These are phyloP conservation scores for Termitomyces sp. DNA, from an alignment of 768 basidiomycete genomes.

Conservation along the genomic window DNA sequence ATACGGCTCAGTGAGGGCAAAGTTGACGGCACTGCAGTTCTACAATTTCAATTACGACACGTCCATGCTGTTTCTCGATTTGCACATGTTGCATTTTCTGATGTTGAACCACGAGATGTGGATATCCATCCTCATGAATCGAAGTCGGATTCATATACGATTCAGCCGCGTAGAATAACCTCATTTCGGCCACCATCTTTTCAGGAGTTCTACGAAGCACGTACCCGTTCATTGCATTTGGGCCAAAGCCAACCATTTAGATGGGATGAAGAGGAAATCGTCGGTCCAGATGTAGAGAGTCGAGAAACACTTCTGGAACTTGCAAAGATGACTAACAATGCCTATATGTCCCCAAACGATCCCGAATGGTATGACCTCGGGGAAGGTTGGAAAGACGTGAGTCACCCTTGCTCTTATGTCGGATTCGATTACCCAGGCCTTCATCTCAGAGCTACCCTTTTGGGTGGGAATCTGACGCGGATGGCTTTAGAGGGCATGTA, in stretches of 20 bases:
- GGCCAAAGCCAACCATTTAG: slow-evolving; percentile 39
- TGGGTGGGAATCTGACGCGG: slow-evolving; percentile 87
- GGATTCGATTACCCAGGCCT: background rate
- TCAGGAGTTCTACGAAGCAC: slow-evolving; percentile 36
- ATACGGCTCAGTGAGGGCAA: background rate
- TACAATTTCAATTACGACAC: slow-evolving; percentile 58
- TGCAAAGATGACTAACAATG: slow-evolving; percentile 95
- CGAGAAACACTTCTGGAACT: slow-evolving; percentile 73
- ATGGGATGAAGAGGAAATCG: slow-evolving; percentile 76
- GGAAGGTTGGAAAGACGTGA: slow-evolving; percentile 56
- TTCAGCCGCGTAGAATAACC: slow-evolving; percentile 32
- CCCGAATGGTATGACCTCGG: slow-evolving; percentile 74
- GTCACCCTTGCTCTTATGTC: slow-evolving; percentile 11
- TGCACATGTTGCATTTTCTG: slow-evolving; percentile 51
- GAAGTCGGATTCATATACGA: slow-evolving; percentile 22
- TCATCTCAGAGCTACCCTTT: slow-evolving; percentile 63
- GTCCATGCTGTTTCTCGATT: slow-evolving; percentile 49
- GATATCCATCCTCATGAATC: slow-evolving; percentile 3
- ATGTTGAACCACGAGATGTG: slow-evolving; percentile 26
- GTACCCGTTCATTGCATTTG: slow-evolving; percentile 37
- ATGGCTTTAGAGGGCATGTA: slow-evolving; percentile 89
- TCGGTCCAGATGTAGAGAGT: slow-evolving; percentile 72
- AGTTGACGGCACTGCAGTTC: slow-evolving; percentile 3
- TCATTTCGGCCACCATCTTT: slow-evolving; percentile 46
- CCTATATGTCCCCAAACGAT: slow-evolving; percentile 66